Evolutionary conservation across 2,329 filamentous ascomycete genomes (phyloP).

Genomic region (Apiospora malaysiana): DNA sequence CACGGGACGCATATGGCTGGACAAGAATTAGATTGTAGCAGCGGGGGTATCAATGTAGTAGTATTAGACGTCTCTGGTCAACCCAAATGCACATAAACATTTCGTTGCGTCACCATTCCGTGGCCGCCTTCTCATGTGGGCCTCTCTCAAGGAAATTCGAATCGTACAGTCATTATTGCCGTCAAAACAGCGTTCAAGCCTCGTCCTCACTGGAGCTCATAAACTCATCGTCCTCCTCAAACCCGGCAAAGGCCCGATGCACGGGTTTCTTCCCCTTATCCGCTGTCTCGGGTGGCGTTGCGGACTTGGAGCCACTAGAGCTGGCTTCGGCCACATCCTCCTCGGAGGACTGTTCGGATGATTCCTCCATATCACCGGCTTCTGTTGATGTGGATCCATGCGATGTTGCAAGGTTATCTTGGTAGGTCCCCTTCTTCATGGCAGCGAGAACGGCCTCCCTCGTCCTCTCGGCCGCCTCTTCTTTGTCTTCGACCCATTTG

Average conservation of each 20-base stretch:
- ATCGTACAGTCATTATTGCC: background rate
- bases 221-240: constrained; percentile 80
- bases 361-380: constrained; percentile 39
- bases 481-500: constrained; percentile 94
- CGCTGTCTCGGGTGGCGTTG: constrained; percentile 49
- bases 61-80: constrained; percentile 22
- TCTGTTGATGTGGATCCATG: constrained; percentile 52
- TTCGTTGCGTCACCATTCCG: constrained; percentile 6
- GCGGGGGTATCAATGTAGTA: constrained; percentile 22
- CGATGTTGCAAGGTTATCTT: constrained; percentile 63
- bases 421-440: constrained; percentile 68
- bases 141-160: background rate
- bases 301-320: constrained; percentile 51
- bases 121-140: background rate
- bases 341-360: constrained; percentile 42
- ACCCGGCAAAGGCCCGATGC: constrained; percentile 67
- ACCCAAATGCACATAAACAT: constrained; percentile 20
- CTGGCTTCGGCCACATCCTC: constrained; percentile 44
- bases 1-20: constrained; percentile 15
- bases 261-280: constrained; percentile 47
- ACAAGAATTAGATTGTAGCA: constrained; percentile 7
- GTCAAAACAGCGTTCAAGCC: constrained; percentile 30
- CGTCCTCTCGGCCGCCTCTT: constrained; percentile 85
- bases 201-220: constrained; percentile 72
- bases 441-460: constrained; percentile 75